These are phyloP conservation scores for Ceratopteris richardii DNA, from an alignment of 75 land plant genomes.

Conservation along the genomic window DNA sequence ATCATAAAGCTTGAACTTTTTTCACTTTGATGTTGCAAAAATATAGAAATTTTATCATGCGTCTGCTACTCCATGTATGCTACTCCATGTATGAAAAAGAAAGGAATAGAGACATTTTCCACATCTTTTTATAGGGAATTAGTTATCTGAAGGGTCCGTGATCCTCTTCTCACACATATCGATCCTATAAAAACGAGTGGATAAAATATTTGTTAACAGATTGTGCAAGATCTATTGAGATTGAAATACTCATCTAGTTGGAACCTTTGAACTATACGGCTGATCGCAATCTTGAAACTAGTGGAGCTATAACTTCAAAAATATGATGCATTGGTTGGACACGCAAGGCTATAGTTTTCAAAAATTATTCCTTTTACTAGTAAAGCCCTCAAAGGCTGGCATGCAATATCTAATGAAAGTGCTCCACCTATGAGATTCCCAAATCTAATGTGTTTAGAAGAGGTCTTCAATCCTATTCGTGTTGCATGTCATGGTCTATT, in stretches of 20 bases:
- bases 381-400: constrained; percentile 27
- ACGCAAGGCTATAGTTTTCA: constrained; percentile 86
- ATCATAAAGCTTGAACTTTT: no score
- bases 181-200: constrained; percentile 83
- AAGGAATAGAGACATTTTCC: constrained; percentile 56
- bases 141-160: constrained; percentile 78
- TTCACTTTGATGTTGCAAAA: no score
- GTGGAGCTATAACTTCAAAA: constrained; percentile 76
- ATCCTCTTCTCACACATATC: constrained; percentile 81
- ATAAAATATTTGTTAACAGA: constrained; percentile 76
- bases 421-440: no score
- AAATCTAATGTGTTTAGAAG: no score
- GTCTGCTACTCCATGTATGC: no score
- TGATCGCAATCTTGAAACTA: constrained; percentile 72
- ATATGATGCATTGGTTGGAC: constrained; percentile 94
- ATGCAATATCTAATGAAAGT: no score
- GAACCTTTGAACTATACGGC: constrained; percentile 79
- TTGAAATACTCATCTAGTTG: constrained; percentile 19
- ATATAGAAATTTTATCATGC: no score
- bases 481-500: no score
- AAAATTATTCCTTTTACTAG: constrained; percentile 65
- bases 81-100: constrained; percentile 87
- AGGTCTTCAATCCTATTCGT: no score
- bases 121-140: constrained; percentile 59
- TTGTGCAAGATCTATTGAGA: constrained; percentile 81